Base-by-base conservation (phyloP, 352 stramenopile species). In the Nothophytophthora sp. region DNA sequence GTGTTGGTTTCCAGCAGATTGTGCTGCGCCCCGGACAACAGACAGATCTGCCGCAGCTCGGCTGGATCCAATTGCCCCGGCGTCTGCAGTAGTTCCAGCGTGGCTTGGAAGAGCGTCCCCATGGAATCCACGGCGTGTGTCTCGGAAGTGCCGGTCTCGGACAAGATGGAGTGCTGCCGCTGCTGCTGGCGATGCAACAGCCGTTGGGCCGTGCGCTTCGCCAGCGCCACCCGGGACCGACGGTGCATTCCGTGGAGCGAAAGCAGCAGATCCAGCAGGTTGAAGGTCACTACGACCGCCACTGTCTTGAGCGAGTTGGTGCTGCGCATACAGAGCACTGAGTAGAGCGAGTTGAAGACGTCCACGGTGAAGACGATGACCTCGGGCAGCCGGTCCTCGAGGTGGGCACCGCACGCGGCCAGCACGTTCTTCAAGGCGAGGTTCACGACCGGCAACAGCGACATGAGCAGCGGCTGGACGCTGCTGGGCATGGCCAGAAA, bases 321-420 rank as follows among this genome's bases (percentile, higher is more conserved):
- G 15, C 43, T 63, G 33, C 58, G 59, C 63, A 73, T 66, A 6
- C 63, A 73, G 9, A 73, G 50, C 0, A 53, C 45, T 4, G 48
- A 69, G 27, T 76, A 80, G 8, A 80, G 45, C 6, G 70, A 38
- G 43, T 61, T 73, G 39, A 80, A 80, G 10, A 76, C 48, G 11
- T 80, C 66, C 12, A 80, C 50, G 0, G 58, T 55, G 25, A 76
- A 72, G 0, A 73, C 70, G 19, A 74, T 60, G 1, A 61, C 69
- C 40, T 75, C 68, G 0, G 68, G 64, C 2, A 75, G 16, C 35
- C 47, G 42, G 16, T 73, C 44, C 59, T 70, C 44, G 2, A 59
- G 34, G 23, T 80, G 58, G 12, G 30, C 61, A 13, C 58, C 58
- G 50, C 58, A 67, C 15, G 35, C 46, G 16, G 58, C 52, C 0